Percentiles rank a stretch among this genome's conserved stretches.
Evolutionary conservation across 768 basidiomycete genomes (phyloP).

Genomic region (Cystoderma amianthinum): DNA sequence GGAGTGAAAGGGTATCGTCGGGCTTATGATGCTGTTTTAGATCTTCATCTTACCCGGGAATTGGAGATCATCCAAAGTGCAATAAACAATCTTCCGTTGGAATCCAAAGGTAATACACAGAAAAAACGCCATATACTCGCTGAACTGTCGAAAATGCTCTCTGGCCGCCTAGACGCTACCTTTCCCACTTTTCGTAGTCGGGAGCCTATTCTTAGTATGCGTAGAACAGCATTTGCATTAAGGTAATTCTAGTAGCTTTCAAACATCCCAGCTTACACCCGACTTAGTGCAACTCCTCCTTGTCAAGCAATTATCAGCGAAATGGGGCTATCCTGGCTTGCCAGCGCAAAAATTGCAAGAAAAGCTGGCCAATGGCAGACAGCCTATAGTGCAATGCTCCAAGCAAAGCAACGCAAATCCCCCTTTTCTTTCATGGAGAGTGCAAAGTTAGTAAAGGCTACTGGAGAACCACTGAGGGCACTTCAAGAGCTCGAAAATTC

Average conservation of each 20-base stretch:
- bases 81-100: constrained; percentile 29
- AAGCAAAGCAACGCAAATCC: constrained; percentile 70
- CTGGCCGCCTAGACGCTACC: constrained; percentile 64
- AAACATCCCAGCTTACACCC: constrained; percentile 3
- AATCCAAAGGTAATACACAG: constrained; percentile 26
- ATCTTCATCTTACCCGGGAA: constrained; percentile 84
- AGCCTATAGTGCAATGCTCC: constrained; percentile 91
- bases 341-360: constrained; percentile 91
- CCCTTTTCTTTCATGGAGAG: constrained; percentile 84
- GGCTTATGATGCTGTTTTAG: constrained; percentile 79
- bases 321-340: constrained; percentile 83
- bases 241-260: constrained; percentile 35
- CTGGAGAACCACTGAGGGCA: constrained; percentile 77
- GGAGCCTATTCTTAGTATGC: constrained; percentile 86
- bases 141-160: constrained; percentile 42
- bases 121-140: constrained; percentile 28
- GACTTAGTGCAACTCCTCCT: constrained; percentile 23
- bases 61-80: constrained; percentile 59
- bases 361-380: constrained; percentile 96
- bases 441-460: constrained; percentile 76
- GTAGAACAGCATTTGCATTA: constrained; percentile 75
- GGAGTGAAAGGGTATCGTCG: constrained; percentile 78
- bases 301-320: constrained; percentile 37
- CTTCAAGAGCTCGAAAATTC: constrained; percentile 80
- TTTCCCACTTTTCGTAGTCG: constrained; percentile 84